These are phyloP conservation scores for Aspergillus phoenicis DNA, from an alignment of 2,329 filamentous ascomycete species.

Conservation along the genomic window DNA sequence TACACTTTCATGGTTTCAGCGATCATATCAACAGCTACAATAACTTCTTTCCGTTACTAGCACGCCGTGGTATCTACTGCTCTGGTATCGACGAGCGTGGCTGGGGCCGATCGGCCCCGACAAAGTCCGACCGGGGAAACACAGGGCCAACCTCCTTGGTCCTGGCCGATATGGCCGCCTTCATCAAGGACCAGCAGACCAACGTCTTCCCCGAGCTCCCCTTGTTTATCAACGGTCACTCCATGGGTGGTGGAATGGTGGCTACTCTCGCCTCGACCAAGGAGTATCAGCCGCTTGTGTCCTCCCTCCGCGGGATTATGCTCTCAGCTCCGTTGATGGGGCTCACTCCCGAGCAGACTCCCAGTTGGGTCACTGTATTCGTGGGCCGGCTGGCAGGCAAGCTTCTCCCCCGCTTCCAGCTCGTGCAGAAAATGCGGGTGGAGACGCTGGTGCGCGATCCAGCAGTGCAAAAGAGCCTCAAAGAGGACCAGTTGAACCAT, in stretches of 20 bases:
- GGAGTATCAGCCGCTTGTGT: conserved; percentile 5
- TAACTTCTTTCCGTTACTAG: conserved; percentile 10
- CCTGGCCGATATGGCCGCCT: conserved; percentile 9
- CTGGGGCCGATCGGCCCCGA: conserved; percentile 12
- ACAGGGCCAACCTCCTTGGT: conserved; percentile 11
- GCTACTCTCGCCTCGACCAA: conserved; percentile 11
- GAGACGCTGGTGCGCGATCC: conserved; percentile 14
- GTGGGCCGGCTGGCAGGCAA: conserved; percentile 5
- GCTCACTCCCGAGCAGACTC: conserved; percentile 5
- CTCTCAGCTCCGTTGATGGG: conserved; percentile 11
- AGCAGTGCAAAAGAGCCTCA: conserved; percentile 2
- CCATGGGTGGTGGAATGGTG: conserved; percentile 9
- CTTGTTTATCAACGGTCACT: conserved; percentile 6
- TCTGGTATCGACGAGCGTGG: conserved; percentile 14
- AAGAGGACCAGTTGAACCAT: conserved; percentile 11
- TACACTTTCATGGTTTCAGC: conserved; percentile 17
- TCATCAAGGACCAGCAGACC: conserved; percentile 4
- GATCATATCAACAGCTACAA: conserved; percentile 15
- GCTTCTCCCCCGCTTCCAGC: conserved; percentile 10
- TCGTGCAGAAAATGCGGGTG: conserved; percentile 7
- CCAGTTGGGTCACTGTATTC: conserved; percentile 2
- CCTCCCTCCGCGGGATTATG: conserved; percentile 3
- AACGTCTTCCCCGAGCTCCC: conserved; percentile 2
- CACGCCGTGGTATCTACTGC: conserved; percentile 8
- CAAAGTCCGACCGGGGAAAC: conserved; percentile 12